Base-by-base conservation (phyloP, 768 basidiomycete genomes). In the Suillus fuscotomentosus region DNA sequence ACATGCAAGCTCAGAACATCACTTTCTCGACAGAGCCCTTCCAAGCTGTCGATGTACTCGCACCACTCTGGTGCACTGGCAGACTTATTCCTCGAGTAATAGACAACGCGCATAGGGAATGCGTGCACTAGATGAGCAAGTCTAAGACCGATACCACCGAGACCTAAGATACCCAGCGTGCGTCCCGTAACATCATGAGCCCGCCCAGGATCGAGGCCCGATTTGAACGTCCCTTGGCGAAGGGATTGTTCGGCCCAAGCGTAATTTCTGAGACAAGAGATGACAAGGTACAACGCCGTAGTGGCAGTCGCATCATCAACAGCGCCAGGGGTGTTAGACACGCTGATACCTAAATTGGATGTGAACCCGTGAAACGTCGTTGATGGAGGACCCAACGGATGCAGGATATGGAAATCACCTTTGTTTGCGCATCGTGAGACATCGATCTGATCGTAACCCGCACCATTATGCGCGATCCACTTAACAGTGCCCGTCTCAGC, bases 251-350 rank as follows among this genome's bases (percentile, higher is more conserved):
- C 92, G 4, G 84, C 84, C 55, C 82, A 73, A 11, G 90, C 83
- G 73, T 85, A 95, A 66, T 91, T 88, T 50, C 92, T 88, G 53
- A 92, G 73, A 43, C 89, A 84, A 24, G 92, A 89, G 69, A 96
- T 84, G 67, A 96, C 75, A 59, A 97, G 86, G 74, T 90, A 95
- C 39, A 95, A 78, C 0, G 91, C 94, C 0, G 92, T 93, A 1
- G 94, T 95, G 0, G 95, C 95, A 2, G 94, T 95, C 11, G 90
- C 94, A 67, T 95, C 92, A 76, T 96, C 88, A 57, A 97, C 95
- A 4, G 93, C 92, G 15, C 89, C 88, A 1, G 95, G 94, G 1
- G 94, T 96, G 73, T 96, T 95, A 10, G 95, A 94, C 24, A 96
- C 86, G 42, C 76, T 80, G 68, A 95, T 92, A 24, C 70, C 75